Base-by-base conservation (phyloP, 495 filamentous ascomycete species). In the Umbilicaria muhlenbergii region DNA sequence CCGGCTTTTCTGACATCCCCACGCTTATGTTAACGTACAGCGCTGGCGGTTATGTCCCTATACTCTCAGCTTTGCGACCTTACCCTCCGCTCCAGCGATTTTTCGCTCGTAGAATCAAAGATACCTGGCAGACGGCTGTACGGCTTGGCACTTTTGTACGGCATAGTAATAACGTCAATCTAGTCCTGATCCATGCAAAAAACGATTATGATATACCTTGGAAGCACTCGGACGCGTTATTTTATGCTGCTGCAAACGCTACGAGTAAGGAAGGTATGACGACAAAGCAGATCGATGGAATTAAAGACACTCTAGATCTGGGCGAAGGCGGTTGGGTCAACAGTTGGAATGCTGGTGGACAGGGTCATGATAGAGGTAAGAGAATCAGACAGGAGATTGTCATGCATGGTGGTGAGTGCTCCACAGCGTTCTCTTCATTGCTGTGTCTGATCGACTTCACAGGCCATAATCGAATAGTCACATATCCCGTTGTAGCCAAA, bases 171-270 rank as follows among this genome's bases (percentile, higher is more conserved):
- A 67, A 64, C 17, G 47, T 86, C 13, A 70, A 78, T 42, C 59
- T 92, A n/a, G 70, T 68, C n/a, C 60, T 92, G 16, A 67, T 92
- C 11, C 85, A 89, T 54, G 76, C 85, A 13, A 68, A 64, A 41
- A 73, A 89, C 51, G 85, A 92, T 58, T 65, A 63, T 36, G 82
- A 89, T 44, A 89, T 92, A 51, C 78, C 83, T 0, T 83, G 69
- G 59, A 53, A 57, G 14, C 73, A 82, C 50, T 70, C 69, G 21
- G 63, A 79, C 45, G 58, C 47, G 19, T 34, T 81, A 18, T 82
- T 80, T 53, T 58, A 55, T 38, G 64, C 65, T 7, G 74, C 75
- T 12, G 75, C 73, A 10, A 69, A 64, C 51, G 75, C 73, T 21
- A 61, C 68, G 10, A 51, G 59, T 15, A 28, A 46, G n/a, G 57